phyloP scores from a whole-genome alignment of 208 protist genomes.

The Acanthamoeba sp. region DNA sequence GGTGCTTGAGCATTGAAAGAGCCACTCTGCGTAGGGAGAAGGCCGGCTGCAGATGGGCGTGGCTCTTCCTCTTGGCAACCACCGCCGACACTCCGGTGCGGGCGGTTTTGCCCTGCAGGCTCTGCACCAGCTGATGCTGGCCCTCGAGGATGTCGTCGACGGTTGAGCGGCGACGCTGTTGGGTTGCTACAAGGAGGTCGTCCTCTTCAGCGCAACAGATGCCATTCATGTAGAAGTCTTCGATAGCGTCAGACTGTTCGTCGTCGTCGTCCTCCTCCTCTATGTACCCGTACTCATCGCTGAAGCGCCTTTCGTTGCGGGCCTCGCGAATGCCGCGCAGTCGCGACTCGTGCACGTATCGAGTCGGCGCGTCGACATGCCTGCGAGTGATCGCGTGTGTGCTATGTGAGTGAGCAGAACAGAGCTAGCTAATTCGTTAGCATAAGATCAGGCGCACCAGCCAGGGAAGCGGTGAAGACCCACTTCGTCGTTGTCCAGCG shows the following conservation, averaged over 20 bases:
- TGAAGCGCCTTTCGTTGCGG: not conserved
- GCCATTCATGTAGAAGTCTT: not conserved
- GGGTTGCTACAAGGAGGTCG: not conserved
- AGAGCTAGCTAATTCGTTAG: too few species aligned
- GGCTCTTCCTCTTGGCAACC: not conserved
- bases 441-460: not conserved
- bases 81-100: not conserved
- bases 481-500: not conserved
- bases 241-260: not conserved
- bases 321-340: not conserved
- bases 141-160: too few species aligned
- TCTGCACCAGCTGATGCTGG: too few species aligned
- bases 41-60: not conserved
- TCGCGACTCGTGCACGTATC: not conserved
- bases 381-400: too few species aligned
- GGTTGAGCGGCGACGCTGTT: too few species aligned
- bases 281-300: not conserved
- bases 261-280: not conserved
- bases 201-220: conserved; percentile 28
- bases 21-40: conserved; percentile 20
- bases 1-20: not conserved
- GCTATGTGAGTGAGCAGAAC: too few species aligned
- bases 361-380: not conserved
- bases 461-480: not conserved
- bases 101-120: not conserved